Evolutionary conservation across 139 green algal genomes (phyloP), one percentile per base, ranked within the genome.

Genomic region (Haematococcus sp.): DNA sequence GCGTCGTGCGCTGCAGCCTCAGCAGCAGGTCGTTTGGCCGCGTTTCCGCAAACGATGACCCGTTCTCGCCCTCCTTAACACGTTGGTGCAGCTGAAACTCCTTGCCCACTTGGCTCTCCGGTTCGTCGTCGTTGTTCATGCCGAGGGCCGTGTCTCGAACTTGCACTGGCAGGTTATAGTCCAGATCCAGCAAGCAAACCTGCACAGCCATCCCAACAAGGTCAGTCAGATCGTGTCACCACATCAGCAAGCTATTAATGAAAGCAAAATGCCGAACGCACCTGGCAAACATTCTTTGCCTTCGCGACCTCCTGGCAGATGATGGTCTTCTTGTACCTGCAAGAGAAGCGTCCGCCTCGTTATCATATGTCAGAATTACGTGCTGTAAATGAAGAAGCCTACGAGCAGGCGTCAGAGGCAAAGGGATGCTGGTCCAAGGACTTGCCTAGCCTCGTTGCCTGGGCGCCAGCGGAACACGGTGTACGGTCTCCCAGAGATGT

Each of bases 231-330:
- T 49, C 40, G 11, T 11, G 40, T 49, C 40, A 7, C 7, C 7
- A 11, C 40, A 49, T 7, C 40, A 7, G 7, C 40, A 49, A 49
- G 56, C 56, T 49, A 19, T 49, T 49, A 49, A 49, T 49, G 7
- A 32, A 22, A 11, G 22, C n/a, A n/a, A n/a, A n/a, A 61, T 58
- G 9, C 34, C 58, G 19, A 54, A 59, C 78, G 19, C 44, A 93
- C 87, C 87, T 97, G 92, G 85, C 96, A 99, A 17, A 99, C 96
- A 71, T 99, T 98, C 81, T 98, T 98, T 22, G 92, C 90, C 75
- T 98, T 98, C 31, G 94, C 92, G n/a, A 97, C 95, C 73, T 97
- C 94, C 74, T 98, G 93, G 77, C 96, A 99, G 68, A 99, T 93
- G 74, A 98, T 95, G 23, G 96, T 99, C 80, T 97, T 98, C 86